Evolutionary conservation across 1,139 yeast genomes (phyloP), one percentile per base, ranked within the genome.

Genomic region (Taphrina pruni): DNA sequence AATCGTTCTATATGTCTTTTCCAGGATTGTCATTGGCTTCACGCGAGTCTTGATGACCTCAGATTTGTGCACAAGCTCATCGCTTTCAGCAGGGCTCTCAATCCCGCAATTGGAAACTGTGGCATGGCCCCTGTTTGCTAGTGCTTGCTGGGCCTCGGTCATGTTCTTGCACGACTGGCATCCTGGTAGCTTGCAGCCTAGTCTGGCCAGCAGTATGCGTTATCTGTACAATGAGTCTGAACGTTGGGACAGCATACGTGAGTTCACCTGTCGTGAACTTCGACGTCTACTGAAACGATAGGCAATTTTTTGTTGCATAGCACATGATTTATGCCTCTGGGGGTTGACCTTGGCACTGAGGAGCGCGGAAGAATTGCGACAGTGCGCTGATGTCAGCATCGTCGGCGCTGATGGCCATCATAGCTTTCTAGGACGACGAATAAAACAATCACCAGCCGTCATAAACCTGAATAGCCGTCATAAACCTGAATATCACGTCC

Each of bases 81-180:
- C 46, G 45, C 51, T 35, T 6, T 32, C 20, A 12, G 48, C 48
- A 54, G 60, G 39, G 51, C 41, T 21, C 51, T 36, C 35, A 41
- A 60, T 21, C 17, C 52, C 70, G 39, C 56, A 65, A 52, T 50
- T 39, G 14, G 21, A 62, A 39, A 12, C 61, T 55, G 32, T 51
- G 20, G 52, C 66, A 20, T 89, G 93, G 93, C 82, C 86, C 61
- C 77, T 84, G 68, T 86, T 87, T 76, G 88, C 93, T 0, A 85
- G 88, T n/a, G 72, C 86, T 7, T 82, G 87, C 9, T 89, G 96
- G 96, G 95, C 88, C 0, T 77, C 85, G 65, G 90, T 89, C 64
- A 88, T 89, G 94, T 82, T 85, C 74, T 81, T 89, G 69, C 89
- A 88, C 78, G 84, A 88, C 72, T 81, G 81, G 72, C 88, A 88